Conservation (phyloP, 2,329 filamentous ascomycete genomes). For the Pseudocercospora eumusae region DNA sequence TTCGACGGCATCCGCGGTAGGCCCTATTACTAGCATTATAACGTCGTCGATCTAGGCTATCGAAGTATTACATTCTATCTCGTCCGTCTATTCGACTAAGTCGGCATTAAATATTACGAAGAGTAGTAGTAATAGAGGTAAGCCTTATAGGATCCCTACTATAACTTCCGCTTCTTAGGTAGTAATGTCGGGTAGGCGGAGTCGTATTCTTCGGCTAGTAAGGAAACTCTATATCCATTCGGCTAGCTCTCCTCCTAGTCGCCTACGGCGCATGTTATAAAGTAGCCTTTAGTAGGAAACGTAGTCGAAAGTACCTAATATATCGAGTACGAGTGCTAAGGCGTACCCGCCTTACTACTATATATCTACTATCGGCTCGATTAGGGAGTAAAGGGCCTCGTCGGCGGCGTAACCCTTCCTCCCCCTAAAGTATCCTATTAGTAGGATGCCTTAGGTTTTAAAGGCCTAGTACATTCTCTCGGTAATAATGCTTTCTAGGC, state of each 20-base stretch:
- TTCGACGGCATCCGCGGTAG: neutral
- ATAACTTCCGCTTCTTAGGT: too few species aligned
- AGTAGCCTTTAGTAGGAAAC: too few species aligned
- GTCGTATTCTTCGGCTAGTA: neutral
- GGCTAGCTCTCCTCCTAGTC: neutral
- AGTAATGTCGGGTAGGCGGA: neutral
- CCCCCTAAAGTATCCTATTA: neutral
- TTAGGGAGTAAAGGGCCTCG: too few species aligned
- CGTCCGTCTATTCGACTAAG: too few species aligned
- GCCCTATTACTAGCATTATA: neutral
- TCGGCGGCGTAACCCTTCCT: neutral
- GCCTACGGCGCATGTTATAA: neutral
- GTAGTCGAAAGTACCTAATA: too few species aligned
- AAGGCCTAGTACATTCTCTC: neutral
- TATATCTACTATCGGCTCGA: too few species aligned
- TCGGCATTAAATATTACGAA: too few species aligned
- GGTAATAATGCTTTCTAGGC: neutral
- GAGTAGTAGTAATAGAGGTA: too few species aligned
- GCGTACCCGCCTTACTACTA: too few species aligned
- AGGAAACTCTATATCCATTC: neutral
- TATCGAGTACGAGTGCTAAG: neutral
- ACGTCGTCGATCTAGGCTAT: neutral
- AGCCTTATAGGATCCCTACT: too few species aligned
- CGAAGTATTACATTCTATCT: neutral
- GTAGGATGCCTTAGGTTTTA: neutral